Base-by-base conservation (phyloP, 225 moss, liverwort and hornwort species). In the Pseudoscleropodium purum region DNA sequence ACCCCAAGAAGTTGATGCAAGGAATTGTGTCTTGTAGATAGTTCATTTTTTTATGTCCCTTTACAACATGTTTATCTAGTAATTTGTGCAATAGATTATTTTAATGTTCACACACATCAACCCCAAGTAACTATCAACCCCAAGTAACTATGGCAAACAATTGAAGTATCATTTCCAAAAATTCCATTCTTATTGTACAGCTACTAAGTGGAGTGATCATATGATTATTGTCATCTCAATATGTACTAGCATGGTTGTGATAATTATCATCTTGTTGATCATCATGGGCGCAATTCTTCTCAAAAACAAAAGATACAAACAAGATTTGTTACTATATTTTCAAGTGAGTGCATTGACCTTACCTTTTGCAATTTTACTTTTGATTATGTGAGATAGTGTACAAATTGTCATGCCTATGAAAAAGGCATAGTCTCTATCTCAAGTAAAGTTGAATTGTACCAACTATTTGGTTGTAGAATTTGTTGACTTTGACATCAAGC, bases 121-220 rank as follows among this genome's bases (percentile, higher is more conserved):
- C 0, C 18, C 3, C 7, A 59, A 59, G 3, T 27, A 57, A 27
- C 2, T 25, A 5, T 17, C 9, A 79, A n/a, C 0, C 18, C 3
- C 7, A 59, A 59, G 3, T 27, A 57, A 27, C 2, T 25, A 5
- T 17, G 39, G 5, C n/a, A 59, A n/a, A 11, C 7, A n/a, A 52
- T 23, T 34, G 36, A 36, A 13, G 20, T 0, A 1, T 11, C 19
- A 49, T 1, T 41, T 2, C 41, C 18, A 19, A 19, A 41, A 23
- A 12, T 8, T 13, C 7, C 10, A 11, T 25, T 64, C 37, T 43
- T 87, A 8, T 84, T 37, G 29, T 23, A 36, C 31, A 84, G 81
- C 8, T 24, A 75, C 5, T 13, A 87, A 6, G 9, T 37, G 5
- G 18, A 34, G 0, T 51, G 0, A 0, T 0, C 27, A 0, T 39